phyloP scores from a whole-genome alignment of 2,329 filamentous ascomycete species.

The Epichloe coenophiala region DNA sequence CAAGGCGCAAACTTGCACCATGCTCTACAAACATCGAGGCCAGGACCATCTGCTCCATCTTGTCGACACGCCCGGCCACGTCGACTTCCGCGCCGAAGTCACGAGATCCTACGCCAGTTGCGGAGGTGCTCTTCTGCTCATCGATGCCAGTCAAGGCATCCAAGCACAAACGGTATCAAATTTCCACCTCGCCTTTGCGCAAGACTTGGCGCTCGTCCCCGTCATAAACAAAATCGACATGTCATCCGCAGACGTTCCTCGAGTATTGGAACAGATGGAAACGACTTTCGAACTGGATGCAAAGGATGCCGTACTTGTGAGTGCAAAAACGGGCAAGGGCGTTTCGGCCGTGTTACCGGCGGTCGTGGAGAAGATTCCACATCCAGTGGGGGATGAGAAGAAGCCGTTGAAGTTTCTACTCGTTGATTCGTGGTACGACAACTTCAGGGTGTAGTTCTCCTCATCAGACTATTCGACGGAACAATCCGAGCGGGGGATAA shows the following conservation, averaged over 20 bases:
- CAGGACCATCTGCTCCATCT: constrained; percentile 87
- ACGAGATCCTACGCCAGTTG: constrained; percentile 93
- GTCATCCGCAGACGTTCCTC: constrained; percentile 71
- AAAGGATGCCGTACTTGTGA: constrained; percentile 56
- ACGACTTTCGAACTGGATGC: constrained; percentile 79
- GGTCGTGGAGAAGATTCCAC: constrained; percentile 74
- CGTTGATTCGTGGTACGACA: constrained; percentile 97
- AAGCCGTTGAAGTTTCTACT: constrained; percentile 73
- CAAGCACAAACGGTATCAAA: constrained; percentile 98
- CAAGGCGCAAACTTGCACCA: constrained; percentile 96
- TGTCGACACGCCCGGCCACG: constrained; percentile 93
- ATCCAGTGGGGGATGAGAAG: constrained; percentile 57
- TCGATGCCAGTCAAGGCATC: constrained; percentile 91
- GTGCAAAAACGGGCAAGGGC: constrained; percentile 87
- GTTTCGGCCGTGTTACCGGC: constrained; percentile 71
- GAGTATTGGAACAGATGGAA: constrained; percentile 75
- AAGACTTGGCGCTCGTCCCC: constrained; percentile 74
- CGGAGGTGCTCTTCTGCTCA: constrained; percentile 79
- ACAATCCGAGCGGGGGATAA: constrained; percentile 70
- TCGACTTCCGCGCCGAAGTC: constrained; percentile 94
- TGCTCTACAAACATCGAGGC: constrained; percentile 82
- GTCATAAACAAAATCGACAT: constrained; percentile 97
- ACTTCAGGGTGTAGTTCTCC: constrained; percentile 86
- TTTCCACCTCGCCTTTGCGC: constrained; percentile 92
- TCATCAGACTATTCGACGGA: constrained; percentile 87